Evolutionary conservation across 768 basidiomycete genomes (phyloP).

Genomic region (Boletus insuetus): DNA sequence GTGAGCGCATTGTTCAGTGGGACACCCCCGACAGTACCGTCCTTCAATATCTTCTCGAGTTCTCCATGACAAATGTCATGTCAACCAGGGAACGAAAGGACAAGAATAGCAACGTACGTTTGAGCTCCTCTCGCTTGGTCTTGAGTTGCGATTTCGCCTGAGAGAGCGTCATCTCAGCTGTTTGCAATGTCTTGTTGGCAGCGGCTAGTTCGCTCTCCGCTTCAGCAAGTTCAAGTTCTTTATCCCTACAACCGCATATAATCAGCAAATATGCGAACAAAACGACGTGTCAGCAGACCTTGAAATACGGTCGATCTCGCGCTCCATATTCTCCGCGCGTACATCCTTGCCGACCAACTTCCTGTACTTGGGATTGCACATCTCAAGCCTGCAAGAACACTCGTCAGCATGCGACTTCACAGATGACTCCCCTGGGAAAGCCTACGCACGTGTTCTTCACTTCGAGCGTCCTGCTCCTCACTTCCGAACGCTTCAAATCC

Average conservation of each 20-base stretch:
- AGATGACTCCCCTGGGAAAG: not conserved
- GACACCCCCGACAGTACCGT: conserved; percentile 36
- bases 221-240: conserved; percentile 56
- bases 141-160: conserved; percentile 60
- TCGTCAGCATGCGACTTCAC: not conserved
- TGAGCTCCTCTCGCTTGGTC: conserved; percentile 60
- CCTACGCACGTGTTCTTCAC: conserved; percentile 62
- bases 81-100: not conserved
- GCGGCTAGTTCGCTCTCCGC: conserved; percentile 32
- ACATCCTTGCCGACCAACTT: conserved; percentile 63
- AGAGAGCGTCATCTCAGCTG: conserved; percentile 59
- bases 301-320: conserved; percentile 57
- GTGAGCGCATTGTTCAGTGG: conserved; percentile 49
- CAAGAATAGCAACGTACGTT: conserved; percentile 39
- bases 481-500: conserved; percentile 67
- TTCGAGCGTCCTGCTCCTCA: conserved; percentile 61
- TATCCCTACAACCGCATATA: conserved; percentile 46
- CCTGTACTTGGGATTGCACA: conserved; percentile 58
- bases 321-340: conserved; percentile 66
- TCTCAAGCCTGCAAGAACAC: conserved; percentile 51
- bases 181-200: conserved; percentile 58
- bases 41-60: conserved; percentile 45
- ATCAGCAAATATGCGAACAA: not conserved
- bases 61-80: conserved; percentile 1
- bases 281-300: conserved; percentile 38